A percentile compares a stretch with the other conserved stretches of the same genome.
phyloP scores from a whole-genome alignment of 192 early-diverging fungal genomes.

The Coemansia sp. region DNA sequence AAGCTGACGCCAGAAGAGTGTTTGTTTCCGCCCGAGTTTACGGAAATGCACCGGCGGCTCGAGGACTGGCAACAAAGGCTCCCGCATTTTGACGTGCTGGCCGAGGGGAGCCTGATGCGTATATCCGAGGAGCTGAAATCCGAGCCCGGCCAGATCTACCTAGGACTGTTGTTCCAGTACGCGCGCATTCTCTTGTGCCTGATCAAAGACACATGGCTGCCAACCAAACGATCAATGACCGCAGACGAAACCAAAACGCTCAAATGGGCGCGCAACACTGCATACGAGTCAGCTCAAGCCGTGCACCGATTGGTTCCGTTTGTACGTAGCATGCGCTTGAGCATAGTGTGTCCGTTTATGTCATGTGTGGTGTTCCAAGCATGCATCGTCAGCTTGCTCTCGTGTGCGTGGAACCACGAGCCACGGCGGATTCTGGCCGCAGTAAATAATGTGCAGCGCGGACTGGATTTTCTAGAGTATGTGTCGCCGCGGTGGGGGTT shows the following conservation, averaged over 20 bases:
- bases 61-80: slow-evolving; percentile 24
- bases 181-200: slow-evolving; percentile 36
- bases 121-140: slow-evolving; percentile 10
- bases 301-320: slow-evolving; percentile 45
- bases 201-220: slow-evolving; percentile 48
- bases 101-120: slow-evolving; percentile 13
- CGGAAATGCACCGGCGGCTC: slow-evolving; percentile 13
- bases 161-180: slow-evolving; percentile 40
- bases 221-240: slow-evolving; percentile 21
- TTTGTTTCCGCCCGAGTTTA: slow-evolving; percentile 29
- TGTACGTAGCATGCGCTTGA: slow-evolving; percentile 33
- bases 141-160: slow-evolving; percentile 18
- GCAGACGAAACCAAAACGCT: slow-evolving; percentile 23
- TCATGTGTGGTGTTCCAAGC: slow-evolving; percentile 48
- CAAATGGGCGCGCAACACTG: slow-evolving; percentile 23
- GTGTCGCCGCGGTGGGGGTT: slow-evolving; percentile 43
- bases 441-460: slow-evolving; percentile 29
- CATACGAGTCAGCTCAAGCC: slow-evolving; percentile 26
- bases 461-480: slow-evolving; percentile 35
- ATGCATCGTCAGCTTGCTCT: slow-evolving; percentile 34
- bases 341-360: slow-evolving; percentile 28
- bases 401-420: slow-evolving; percentile 27
- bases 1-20: slow-evolving; percentile 22
- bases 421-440: slow-evolving; percentile 20
- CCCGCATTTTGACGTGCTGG: slow-evolving; percentile 19